Conservation (phyloP, 768 basidiomycete genomes). For the Lactarius pseudohatsudake region DNA sequence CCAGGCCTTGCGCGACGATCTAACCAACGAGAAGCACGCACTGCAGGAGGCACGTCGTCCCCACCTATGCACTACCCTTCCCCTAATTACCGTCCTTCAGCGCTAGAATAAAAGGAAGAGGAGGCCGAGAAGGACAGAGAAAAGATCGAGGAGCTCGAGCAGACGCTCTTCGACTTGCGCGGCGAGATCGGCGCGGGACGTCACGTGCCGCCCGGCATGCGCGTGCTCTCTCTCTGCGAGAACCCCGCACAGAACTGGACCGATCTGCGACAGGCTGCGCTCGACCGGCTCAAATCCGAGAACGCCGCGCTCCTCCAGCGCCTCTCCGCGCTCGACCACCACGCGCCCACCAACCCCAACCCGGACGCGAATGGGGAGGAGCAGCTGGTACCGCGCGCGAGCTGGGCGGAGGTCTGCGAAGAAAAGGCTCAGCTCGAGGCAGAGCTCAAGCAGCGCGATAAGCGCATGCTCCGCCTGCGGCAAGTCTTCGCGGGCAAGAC, state of each 20-base stretch:
- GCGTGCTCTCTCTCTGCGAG: constrained; percentile 54
- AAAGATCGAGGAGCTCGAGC: constrained; percentile 71
- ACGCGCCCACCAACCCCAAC: too few species aligned
- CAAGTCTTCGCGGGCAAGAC: constrained; percentile 87
- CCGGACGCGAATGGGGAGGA: constrained; percentile 13
- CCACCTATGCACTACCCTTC: neutral
- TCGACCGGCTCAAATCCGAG: constrained; percentile 77
- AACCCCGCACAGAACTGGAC: constrained; percentile 67
- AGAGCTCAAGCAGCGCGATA: constrained; percentile 73
- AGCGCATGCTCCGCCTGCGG: constrained; percentile 73
- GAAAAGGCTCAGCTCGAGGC: constrained; percentile 71
- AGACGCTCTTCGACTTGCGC: constrained; percentile 71
- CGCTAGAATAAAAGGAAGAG: constrained; percentile 43
- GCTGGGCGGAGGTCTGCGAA: constrained; percentile 67
- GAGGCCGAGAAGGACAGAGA: constrained; percentile 43
- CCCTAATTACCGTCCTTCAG: constrained; percentile 35
- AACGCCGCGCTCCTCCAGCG: constrained; percentile 77
- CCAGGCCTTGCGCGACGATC: constrained; percentile 43
- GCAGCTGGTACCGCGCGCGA: constrained; percentile 69
- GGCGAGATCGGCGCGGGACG: constrained; percentile 76
- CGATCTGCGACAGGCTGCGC: constrained; percentile 67
- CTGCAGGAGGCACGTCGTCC: constrained; percentile 33
- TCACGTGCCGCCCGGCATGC: constrained; percentile 69
- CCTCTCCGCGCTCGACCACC: constrained; percentile 34
- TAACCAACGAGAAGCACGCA: constrained; percentile 38